phyloP scores from a whole-genome alignment of 1,284 basidiomycete genomes.

The Papiliotrema fonsecae region DNA sequence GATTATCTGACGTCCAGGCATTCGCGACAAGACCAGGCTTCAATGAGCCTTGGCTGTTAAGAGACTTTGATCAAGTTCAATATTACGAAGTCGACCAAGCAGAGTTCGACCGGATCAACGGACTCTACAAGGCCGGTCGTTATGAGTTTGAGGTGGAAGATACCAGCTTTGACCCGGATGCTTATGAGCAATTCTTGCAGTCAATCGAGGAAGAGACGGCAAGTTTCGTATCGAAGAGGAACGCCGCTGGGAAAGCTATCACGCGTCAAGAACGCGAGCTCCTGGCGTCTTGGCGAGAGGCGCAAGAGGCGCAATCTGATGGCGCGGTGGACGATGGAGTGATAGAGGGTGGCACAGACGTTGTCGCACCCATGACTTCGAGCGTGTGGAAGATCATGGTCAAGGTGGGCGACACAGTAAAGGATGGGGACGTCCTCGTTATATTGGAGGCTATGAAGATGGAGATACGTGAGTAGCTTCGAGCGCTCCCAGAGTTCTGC shows the following conservation, averaged over 20 bases:
- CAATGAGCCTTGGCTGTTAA: conserved; percentile 58
- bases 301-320: conserved; percentile 41
- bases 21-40: conserved; percentile 38
- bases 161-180: conserved; percentile 54
- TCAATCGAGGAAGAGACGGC: conserved; percentile 50
- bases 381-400: conserved; percentile 59
- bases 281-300: conserved; percentile 48
- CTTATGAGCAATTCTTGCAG: conserved; percentile 53
- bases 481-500: not conserved
- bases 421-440: conserved; percentile 53
- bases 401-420: not conserved
- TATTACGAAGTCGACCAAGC: conserved; percentile 34
- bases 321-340: not conserved
- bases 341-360: conserved; percentile 18
- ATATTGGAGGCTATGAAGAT: conserved; percentile 71
- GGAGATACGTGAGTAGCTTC: conserved; percentile 46
- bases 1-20: conserved; percentile 50
- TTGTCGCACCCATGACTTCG: conserved; percentile 54
- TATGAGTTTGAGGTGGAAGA: conserved; percentile 56
- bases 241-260: conserved; percentile 19
- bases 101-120: conserved; percentile 51
- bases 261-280: conserved; percentile 44
- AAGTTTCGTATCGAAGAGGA: conserved; percentile 48
- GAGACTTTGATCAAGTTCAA: conserved; percentile 61
- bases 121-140: conserved; percentile 58